Conservation (phyloP, 2,329 filamentous ascomycete genomes). For the Cryphonectria naterciae region DNA sequence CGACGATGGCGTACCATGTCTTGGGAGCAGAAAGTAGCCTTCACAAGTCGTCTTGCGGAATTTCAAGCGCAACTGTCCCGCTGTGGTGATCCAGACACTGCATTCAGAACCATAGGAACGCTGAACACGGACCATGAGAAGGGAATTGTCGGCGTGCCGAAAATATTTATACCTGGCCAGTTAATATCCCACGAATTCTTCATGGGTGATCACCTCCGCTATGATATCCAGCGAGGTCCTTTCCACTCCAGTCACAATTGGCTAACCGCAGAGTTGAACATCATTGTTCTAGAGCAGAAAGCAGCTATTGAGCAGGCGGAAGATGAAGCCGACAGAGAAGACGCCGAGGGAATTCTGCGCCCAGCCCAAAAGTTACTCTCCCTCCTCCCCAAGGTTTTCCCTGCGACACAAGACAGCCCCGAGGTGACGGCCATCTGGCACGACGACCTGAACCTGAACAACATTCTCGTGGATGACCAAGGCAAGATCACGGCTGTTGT, state of each 20-base stretch:
- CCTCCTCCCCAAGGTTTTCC: constrained; percentile 41
- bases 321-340: constrained; percentile 39
- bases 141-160: background rate
- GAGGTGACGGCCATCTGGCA: constrained; percentile 43
- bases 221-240: constrained; percentile 42
- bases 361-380: constrained; percentile 36
- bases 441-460: constrained; percentile 42
- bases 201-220: constrained; percentile 37
- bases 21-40: constrained; percentile 37
- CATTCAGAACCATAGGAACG: constrained; percentile 35
- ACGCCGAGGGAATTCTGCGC: constrained; percentile 35
- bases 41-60: constrained; percentile 39
- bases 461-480: constrained; percentile 46
- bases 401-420: constrained; percentile 30
- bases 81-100: constrained; percentile 30
- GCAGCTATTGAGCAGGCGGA: constrained; percentile 31
- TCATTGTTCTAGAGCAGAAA: constrained; percentile 38
- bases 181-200: constrained; percentile 43
- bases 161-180: constrained; percentile 30
- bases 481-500: constrained; percentile 43
- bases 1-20: constrained; percentile 37
- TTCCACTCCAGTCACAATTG: constrained; percentile 45
- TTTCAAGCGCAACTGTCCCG: constrained; percentile 38
- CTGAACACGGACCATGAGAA: constrained; percentile 28
- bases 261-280: constrained; percentile 39